A percentile compares a stretch with the other conserved stretches of the same genome.
Evolutionary conservation across 495 filamentous ascomycete genomes (phyloP).

Genomic region (Penicillium ucsense): DNA sequence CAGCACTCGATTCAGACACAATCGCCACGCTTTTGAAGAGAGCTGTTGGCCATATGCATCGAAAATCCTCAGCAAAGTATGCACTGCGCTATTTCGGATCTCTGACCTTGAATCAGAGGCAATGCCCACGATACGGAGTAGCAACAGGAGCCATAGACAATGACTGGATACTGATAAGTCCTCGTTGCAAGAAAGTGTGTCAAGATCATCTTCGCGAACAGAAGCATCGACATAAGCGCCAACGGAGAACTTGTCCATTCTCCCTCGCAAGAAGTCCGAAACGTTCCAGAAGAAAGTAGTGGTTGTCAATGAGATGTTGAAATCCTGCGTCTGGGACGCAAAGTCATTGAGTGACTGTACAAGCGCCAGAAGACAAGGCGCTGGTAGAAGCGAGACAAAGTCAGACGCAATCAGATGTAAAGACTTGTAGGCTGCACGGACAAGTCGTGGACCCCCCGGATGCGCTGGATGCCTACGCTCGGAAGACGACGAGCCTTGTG

Average conservation of each 20-base stretch:
- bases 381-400: slow-evolving; percentile 72
- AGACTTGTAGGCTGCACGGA: slow-evolving; percentile 77
- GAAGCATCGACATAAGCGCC: slow-evolving; percentile 30
- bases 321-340: slow-evolving; percentile 75
- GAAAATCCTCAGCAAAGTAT: slow-evolving; percentile 84
- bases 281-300: slow-evolving; percentile 93
- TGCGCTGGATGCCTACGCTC: slow-evolving; percentile 19
- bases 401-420: slow-evolving; percentile 91
- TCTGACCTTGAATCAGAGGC: slow-evolving; percentile 73
- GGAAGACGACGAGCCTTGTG: slow-evolving; percentile 6
- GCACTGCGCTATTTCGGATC: slow-evolving; percentile 82
- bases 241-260: slow-evolving; percentile 36
- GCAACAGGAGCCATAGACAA: slow-evolving; percentile 74
- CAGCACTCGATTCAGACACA: slow-evolving; percentile 71
- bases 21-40: slow-evolving; percentile 66
- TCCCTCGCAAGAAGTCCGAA: slow-evolving; percentile 67
- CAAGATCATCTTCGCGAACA: slow-evolving; percentile 32
- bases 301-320: slow-evolving; percentile 91
- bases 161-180: slow-evolving; percentile 33
- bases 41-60: slow-evolving; percentile 81
- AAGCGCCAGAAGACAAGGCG: slow-evolving; percentile 67
- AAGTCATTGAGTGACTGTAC: slow-evolving; percentile 86
- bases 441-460: slow-evolving; percentile 60
- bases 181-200: slow-evolving; percentile 21
- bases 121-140: slow-evolving; percentile 68